Evolutionary conservation across 2,329 filamentous ascomycete species (phyloP).

Genomic region (Xylariales sp.): DNA sequence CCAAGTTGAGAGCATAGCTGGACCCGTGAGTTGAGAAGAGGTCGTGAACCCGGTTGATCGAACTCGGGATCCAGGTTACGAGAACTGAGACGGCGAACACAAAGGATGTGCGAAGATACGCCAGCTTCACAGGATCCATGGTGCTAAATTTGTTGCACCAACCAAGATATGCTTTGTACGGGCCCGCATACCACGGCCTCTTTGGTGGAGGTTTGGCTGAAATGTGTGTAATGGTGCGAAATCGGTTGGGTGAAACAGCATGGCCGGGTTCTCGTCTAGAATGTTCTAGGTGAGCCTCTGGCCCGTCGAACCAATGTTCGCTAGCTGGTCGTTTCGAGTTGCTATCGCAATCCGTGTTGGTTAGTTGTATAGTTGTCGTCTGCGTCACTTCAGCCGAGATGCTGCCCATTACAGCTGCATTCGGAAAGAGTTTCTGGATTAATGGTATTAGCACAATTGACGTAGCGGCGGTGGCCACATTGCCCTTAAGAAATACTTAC

Average conservation of each 20-base stretch:
- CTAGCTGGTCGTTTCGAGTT: slow-evolving; percentile 9
- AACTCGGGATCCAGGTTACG: slow-evolving; percentile 62
- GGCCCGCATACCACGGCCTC: slow-evolving; percentile 8
- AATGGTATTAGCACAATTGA: neutral
- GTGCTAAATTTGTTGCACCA: slow-evolving; percentile 27
- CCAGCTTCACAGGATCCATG: slow-evolving; percentile 55
- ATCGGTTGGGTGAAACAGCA: slow-evolving; percentile 11
- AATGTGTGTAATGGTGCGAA: slow-evolving; percentile 23
- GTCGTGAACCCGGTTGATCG: slow-evolving; percentile 69
- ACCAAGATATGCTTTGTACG: slow-evolving; percentile 15
- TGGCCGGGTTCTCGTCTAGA: slow-evolving; percentile 1
- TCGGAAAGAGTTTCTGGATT: slow-evolving; percentile 21
- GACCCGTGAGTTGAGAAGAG: slow-evolving; percentile 48
- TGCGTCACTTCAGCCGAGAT: slow-evolving; percentile 24
- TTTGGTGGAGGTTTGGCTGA: slow-evolving; percentile 18
- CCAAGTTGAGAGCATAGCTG: slow-evolving; percentile 63
- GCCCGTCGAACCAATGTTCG: slow-evolving; percentile 24
- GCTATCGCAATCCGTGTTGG: slow-evolving; percentile 8
- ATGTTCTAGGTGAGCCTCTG: slow-evolving; percentile 13
- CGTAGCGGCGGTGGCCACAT: too few relatives aligned
- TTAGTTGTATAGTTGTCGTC: slow-evolving; percentile 23
- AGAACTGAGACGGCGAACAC: slow-evolving; percentile 58
- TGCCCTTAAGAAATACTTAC: slow-evolving; percentile 12
- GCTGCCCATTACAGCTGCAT: slow-evolving; percentile 27
- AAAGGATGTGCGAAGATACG: slow-evolving; percentile 57